Evolutionary conservation across 139 green algal genomes (phyloP), one percentile per base, ranked within the genome.

Genomic region (Edaphochlamys debaryana): DNA sequence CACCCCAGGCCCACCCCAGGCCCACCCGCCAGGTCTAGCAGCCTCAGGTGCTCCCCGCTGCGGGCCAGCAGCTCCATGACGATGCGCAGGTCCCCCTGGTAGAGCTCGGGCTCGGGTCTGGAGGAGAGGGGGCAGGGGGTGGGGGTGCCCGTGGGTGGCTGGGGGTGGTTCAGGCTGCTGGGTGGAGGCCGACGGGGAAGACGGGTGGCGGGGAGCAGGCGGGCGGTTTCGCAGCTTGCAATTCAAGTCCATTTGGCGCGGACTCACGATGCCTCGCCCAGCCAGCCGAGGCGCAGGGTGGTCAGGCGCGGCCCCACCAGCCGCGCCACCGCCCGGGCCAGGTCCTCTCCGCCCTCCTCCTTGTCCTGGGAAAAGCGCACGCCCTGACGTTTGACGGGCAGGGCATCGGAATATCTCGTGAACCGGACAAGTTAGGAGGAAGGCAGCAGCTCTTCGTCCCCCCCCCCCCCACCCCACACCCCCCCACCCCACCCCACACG

Each of bases 21-120:
- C 72, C 56, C 54, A 80, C 72, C 52, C 17, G 54, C 37, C 37
- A 80, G 25, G 52, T 69, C 54, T 36, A 80, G 72, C 54, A 80
- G 56, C 11, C 54, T 52, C 37, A 69, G 37, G 32, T 3, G n/a
- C 36, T 23, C 34, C 3, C 54, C 72, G 15, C 5, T 4, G 13
- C 36, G 30, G 37, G 37, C 23, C 54, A 38, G 8, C 52, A 56
- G 54, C 37, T 13, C 13, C 63, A 69, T n/a, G 15, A 42, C 63
- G n/a, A 15, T 13, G n/a, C 63, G n/a, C 63, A 42, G 32, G 63
- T 42, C 63, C 17, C 63, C 63, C 63, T 9, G 17, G 32, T 63
- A 63, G 19, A n/a, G 63, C 63, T 41, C 25, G 11, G 63, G 48
- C 11, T 15, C 11, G 48, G 48, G 15, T 11, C 48, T 15, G 48